A percentile compares a stretch with the other conserved stretches of the same genome.
Conservation (phyloP, 768 basidiomycete genomes). For the Pisolithus sp. region DNA sequence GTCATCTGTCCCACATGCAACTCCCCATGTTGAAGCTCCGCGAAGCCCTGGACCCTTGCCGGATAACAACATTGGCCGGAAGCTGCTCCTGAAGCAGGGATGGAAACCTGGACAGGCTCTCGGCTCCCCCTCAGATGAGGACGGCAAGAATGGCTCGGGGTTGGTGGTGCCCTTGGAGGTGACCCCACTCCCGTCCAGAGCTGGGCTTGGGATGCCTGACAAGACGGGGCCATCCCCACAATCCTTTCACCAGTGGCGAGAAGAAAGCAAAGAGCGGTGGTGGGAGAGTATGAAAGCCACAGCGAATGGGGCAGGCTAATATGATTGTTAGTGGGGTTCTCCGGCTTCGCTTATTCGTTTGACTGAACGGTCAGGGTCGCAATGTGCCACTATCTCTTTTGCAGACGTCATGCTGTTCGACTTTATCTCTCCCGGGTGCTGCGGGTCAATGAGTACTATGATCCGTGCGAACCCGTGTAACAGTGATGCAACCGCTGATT, state of each 20-base stretch:
- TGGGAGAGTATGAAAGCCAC: slow-evolving; percentile 25
- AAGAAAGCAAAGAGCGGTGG: slow-evolving; percentile 34
- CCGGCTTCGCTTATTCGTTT: not conserved
- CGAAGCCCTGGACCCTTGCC: slow-evolving; percentile 45
- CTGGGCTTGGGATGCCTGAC: slow-evolving; percentile 48
- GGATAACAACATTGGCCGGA: slow-evolving; percentile 59
- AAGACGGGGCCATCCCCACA: slow-evolving; percentile 6
- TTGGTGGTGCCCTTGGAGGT: slow-evolving; percentile 56
- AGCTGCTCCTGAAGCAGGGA: slow-evolving; percentile 64
- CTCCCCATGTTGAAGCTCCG: slow-evolving; percentile 16
- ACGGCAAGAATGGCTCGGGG: slow-evolving; percentile 18
- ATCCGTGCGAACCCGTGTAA: not conserved
- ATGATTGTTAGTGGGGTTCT: not conserved
- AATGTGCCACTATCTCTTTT: not conserved
- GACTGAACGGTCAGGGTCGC: not conserved
- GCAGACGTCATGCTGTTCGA: not conserved
- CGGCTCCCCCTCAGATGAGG: slow-evolving; percentile 9
- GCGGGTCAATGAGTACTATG: not conserved
- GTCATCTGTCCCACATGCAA: slow-evolving; percentile 5
- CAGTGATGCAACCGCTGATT: too few species aligned
- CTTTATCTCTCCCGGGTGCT: not conserved
- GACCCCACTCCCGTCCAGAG: slow-evolving; percentile 35
- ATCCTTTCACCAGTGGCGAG: slow-evolving; percentile 32
- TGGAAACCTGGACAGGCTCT: slow-evolving; percentile 61
- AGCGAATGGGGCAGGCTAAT: not conserved